phyloP scores from a whole-genome alignment of 2,329 filamentous ascomycete genomes.

The Colletotrichum sp. region DNA sequence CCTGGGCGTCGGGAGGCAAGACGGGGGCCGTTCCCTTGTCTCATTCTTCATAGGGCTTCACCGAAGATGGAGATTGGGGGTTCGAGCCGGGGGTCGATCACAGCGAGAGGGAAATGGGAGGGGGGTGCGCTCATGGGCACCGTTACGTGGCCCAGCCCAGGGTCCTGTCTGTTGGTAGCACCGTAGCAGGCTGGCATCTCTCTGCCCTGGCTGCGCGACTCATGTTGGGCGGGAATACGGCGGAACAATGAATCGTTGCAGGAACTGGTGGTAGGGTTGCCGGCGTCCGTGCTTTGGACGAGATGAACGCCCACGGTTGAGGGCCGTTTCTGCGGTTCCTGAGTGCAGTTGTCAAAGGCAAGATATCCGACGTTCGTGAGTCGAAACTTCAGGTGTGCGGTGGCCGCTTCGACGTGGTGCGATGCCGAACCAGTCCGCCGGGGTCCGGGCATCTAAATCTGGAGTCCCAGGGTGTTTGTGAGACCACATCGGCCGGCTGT shows the following conservation, averaged over 20 bases:
- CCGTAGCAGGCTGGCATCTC: not conserved
- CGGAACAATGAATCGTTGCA: not conserved
- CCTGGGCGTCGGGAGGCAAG: not conserved
- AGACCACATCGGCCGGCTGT: not conserved
- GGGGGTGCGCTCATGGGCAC: not conserved
- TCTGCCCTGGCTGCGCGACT: conserved; percentile 10
- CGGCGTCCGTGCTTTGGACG: not conserved
- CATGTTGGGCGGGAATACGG: conserved; percentile 5
- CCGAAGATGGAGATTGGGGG: not conserved
- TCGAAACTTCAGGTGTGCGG: not conserved
- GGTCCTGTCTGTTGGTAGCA: conserved; percentile 6
- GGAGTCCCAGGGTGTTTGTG: not conserved
- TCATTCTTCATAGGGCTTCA: conserved; percentile 11
- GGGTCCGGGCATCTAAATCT: not conserved
- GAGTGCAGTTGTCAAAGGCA: not conserved
- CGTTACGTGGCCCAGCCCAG: conserved; percentile 3
- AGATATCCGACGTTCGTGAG: not conserved
- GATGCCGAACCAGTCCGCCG: not conserved
- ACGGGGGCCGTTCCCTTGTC: not conserved
- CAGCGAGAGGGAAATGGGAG: not conserved
- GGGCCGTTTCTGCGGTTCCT: not conserved
- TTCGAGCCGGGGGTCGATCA: not conserved
- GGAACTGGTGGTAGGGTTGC: not conserved
- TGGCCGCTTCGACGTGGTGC: not conserved
- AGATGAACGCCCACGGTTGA: not conserved